These are phyloP conservation scores for Epicoccum nigrum DNA, from an alignment of 2,329 filamentous ascomycete species.

Conservation along the genomic window DNA sequence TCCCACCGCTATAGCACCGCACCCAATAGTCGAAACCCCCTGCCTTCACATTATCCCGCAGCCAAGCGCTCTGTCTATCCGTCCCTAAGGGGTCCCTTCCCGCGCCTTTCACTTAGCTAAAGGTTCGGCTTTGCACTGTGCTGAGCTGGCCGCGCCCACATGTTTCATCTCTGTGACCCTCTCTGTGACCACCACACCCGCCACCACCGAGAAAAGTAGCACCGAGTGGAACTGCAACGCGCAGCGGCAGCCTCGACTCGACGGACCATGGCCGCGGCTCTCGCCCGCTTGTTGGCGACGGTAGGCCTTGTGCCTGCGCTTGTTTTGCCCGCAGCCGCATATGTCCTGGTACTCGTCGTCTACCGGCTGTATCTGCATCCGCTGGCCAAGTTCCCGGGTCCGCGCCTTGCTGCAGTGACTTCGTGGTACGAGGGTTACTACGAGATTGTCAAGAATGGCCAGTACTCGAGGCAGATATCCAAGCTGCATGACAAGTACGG, in stretches of 20 bases:
- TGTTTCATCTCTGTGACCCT: slow-evolving; percentile 15
- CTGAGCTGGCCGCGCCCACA: slow-evolving; percentile 1
- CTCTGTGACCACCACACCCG: slow-evolving; percentile 9
- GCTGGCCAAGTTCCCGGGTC: slow-evolving; percentile 54
- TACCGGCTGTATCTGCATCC: slow-evolving; percentile 55
- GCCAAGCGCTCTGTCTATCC: neutral
- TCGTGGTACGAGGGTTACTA: slow-evolving; percentile 46
- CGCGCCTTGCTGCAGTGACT: slow-evolving; percentile 40
- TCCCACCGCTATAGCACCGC: neutral
- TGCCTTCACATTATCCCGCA: neutral
- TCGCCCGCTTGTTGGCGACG: slow-evolving; percentile 16
- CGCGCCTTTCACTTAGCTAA: neutral
- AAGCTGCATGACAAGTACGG: slow-evolving; percentile 43
- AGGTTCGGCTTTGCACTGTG: neutral
- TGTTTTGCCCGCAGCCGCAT: slow-evolving; percentile 19
- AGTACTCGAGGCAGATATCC: slow-evolving; percentile 40
- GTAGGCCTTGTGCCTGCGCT: slow-evolving; percentile 15
- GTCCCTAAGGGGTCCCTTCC: neutral
- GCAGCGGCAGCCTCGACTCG: neutral
- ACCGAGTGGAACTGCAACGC: neutral
- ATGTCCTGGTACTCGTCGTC: slow-evolving; percentile 31
- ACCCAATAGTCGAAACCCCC: neutral
- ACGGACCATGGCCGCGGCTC: slow-evolving; percentile 11
- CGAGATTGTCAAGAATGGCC: slow-evolving; percentile 39
- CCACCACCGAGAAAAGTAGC: neutral